Evolutionary conservation across 2,329 filamentous ascomycete genomes (phyloP).

Genomic region (Nemania sp.): DNA sequence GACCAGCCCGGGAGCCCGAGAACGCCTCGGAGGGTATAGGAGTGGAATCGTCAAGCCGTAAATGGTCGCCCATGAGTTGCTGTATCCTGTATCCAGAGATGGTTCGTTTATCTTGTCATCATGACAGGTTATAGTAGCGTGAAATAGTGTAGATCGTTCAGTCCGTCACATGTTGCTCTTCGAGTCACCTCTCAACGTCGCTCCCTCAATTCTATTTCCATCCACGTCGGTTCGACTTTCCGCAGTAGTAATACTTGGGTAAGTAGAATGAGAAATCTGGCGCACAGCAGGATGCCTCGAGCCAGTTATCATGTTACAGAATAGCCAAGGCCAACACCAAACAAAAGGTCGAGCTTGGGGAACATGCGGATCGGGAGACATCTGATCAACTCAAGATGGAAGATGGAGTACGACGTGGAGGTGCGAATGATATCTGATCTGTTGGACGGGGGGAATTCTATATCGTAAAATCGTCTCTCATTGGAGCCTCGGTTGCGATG

Average conservation of each 20-base stretch:
- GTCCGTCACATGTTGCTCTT: constrained; percentile 24
- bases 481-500: constrained; percentile 32
- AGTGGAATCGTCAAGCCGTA: constrained; percentile 42
- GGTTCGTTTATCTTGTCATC: constrained; percentile 39
- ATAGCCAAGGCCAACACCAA: constrained; percentile 33
- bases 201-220: constrained; percentile 10
- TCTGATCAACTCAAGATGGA: constrained; percentile 2
- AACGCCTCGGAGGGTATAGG: constrained; percentile 41
- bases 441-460: constrained; percentile 36
- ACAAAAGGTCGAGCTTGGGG: constrained; percentile 18
- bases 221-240: constrained; percentile 6
- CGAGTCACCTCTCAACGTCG: constrained; percentile 6
- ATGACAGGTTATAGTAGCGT: constrained; percentile 38
- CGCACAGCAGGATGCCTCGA: constrained; percentile 31
- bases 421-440: constrained; percentile 18
- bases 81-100: constrained; percentile 43
- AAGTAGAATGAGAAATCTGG: constrained; percentile 19
- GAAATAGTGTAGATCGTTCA: constrained; percentile 31
- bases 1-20: constrained; percentile 30
- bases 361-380: constrained; percentile 22
- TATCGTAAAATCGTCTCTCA: constrained; percentile 44
- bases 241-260: constrained; percentile 8
- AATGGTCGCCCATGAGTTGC: constrained; percentile 43
- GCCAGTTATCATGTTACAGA: constrained; percentile 41
- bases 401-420: constrained; percentile 8